These are phyloP conservation scores for Trichoderma lentiforme DNA, from an alignment of 2,329 filamentous ascomycete genomes.

Conservation along the genomic window DNA sequence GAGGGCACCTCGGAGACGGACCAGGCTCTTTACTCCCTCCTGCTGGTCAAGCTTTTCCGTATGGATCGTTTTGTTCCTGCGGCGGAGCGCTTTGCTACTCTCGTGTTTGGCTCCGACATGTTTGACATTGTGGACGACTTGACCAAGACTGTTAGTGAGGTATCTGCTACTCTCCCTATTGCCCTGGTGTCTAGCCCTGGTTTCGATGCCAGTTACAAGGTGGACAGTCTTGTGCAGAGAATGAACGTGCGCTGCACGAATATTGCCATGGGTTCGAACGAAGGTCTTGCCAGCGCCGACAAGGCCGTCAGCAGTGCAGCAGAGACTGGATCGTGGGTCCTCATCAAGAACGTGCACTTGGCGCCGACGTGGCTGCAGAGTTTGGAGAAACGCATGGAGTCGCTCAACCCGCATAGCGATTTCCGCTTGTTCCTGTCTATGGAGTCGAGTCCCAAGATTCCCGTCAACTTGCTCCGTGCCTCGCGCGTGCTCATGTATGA, in stretches of 20 bases:
- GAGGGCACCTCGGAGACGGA: conserved; percentile 62
- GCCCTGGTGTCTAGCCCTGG: conserved; percentile 91
- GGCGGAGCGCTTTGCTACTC: conserved; percentile 83
- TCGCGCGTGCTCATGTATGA: conserved; percentile 97
- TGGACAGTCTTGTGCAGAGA: conserved; percentile 88
- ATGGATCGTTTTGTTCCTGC: conserved; percentile 92
- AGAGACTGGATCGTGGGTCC: conserved; percentile 88
- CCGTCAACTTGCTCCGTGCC: conserved; percentile 89
- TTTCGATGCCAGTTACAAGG: conserved; percentile 98
- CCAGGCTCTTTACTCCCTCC: conserved; percentile 74
- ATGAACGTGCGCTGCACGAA: conserved; percentile 82
- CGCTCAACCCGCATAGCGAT: conserved; percentile 86
- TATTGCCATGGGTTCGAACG: conserved; percentile 98
- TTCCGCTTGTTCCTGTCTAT: conserved; percentile 97
- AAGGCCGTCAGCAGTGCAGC: conserved; percentile 93
- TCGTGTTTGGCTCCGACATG: conserved; percentile 79
- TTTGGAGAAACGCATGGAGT: conserved; percentile 93
- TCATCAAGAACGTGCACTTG: conserved; percentile 98
- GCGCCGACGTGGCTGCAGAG: conserved; percentile 95
- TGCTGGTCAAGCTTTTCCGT: conserved; percentile 91
- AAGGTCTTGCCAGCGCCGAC: conserved; percentile 87
- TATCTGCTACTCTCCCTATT: conserved; percentile 79
- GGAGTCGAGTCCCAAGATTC: conserved; percentile 95
- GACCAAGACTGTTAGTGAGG: conserved; percentile 77
- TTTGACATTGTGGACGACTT: conserved; percentile 85